Evolutionary conservation across 805 yeast species (phyloP).

Genomic region (Osmozyma mogii): DNA sequence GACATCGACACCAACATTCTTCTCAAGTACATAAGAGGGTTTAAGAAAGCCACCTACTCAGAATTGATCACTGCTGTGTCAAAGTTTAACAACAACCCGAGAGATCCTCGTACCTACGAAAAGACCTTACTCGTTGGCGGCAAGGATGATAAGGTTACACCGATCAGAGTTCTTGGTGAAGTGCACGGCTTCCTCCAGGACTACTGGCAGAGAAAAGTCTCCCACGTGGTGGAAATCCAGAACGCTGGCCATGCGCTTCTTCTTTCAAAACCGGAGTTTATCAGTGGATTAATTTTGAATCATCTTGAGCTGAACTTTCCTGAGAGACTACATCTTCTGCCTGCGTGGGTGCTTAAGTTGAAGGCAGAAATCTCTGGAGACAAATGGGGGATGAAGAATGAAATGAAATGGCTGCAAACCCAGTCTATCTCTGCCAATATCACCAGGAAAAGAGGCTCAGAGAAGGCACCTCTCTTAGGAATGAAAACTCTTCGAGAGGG

Average conservation of each 20-base stretch:
- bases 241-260: slow-evolving; percentile 61
- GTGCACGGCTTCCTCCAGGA: slow-evolving; percentile 19
- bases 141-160: slow-evolving; percentile 48
- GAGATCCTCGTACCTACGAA: slow-evolving; percentile 22
- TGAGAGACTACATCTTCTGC: slow-evolving; percentile 44
- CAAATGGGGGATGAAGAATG: slow-evolving; percentile 76
- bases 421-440: slow-evolving; percentile 43
- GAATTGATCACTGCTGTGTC: slow-evolving; percentile 38
- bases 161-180: slow-evolving; percentile 29
- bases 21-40: slow-evolving; percentile 46
- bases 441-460: slow-evolving; percentile 18
- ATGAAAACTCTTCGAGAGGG: slow-evolving; percentile 70
- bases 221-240: slow-evolving; percentile 29
- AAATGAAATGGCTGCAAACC: slow-evolving; percentile 59
- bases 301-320: slow-evolving; percentile 46
- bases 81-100: slow-evolving; percentile 26
- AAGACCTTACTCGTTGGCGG: slow-evolving; percentile 57
- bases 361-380: slow-evolving; percentile 58
- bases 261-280: slow-evolving; percentile 53
- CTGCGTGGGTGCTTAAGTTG: slow-evolving; percentile 63
- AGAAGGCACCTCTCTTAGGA: slow-evolving; percentile 46
- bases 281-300: slow-evolving; percentile 53
- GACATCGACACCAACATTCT: slow-evolving; percentile 51
- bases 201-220: slow-evolving; percentile 17
- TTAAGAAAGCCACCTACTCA: slow-evolving; percentile 31